Base-by-base conservation (phyloP, 2,329 filamentous ascomycete species). In the Colletotrichum sidae region DNA sequence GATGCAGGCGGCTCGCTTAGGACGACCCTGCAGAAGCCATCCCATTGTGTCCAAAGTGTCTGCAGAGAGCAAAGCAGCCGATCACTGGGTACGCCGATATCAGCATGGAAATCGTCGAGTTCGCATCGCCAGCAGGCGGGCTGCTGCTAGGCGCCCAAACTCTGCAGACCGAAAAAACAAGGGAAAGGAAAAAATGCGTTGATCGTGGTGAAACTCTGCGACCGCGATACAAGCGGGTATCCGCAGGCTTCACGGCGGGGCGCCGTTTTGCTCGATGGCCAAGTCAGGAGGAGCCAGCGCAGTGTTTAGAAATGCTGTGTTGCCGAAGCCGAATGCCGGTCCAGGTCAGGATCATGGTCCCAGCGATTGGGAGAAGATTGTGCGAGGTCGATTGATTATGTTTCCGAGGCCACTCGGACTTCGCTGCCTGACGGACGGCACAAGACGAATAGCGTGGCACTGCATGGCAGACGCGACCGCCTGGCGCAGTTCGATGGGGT, bases 171-270 rank as follows among this genome's bases (percentile, higher is more conserved):
- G 47, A n/a, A 37, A 15, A 11, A 34, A 49, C 8, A 52, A 53
- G 41, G 46, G 38, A 62, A 13, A 35, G 44, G 3, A 52, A 10
- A 7, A 9, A 15, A 38, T 41, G 55, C 45, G 52, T 57, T 53
- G 58, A 37, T 47, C 11, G 53, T 13, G 13, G 52, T 65, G 62
- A 65, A 56, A 65, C 62, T 42, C 33, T 33, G 11, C 41, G 46
- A 39, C 37, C 44, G 58, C 17, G 12, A 59, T 62, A 47, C 63
- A 50, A 62, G 15, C 47, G 53, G 52, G 35, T 42, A 42, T 35
- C 33, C 8, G 42, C 53, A 62, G 58, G 52, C 38, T 51, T 53
- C 47, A 47, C 52, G 35, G 58, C 62, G 46, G 47, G 37, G 52
- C 51, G 58, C 52, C 46, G 47, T 54, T 55, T 42, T 41, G 15